Evolutionary conservation across 73 alveolate genomes (phyloP), one percentile per base, ranked within the genome.

Genomic region (Paramecium sexaurelia): DNA sequence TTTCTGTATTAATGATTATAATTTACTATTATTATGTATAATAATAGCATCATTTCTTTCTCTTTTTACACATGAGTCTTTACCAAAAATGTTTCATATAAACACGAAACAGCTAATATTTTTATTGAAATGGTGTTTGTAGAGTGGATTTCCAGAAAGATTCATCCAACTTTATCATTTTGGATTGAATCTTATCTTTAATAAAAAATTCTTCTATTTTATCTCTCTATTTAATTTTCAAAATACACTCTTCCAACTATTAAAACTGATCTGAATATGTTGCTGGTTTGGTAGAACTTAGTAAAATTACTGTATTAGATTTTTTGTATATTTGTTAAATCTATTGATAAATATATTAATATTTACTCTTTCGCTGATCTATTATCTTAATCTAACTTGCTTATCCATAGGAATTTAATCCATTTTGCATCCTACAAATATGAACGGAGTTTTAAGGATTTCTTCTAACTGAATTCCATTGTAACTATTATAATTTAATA

Each of bases 351-450:
- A 1, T 26, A 6, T 26, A 26, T 8, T 61, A 26, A 27, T 56
- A n/a, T 8, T 3, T 61, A 61, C 83, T 61, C 43, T 61, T 11
- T 61, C 83, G 2, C 20, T 26, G 11, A 61, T 32, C 43, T 61
- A 61, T 61, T 61, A 61, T 61, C 83, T 7, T 29, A 61, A 29
- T 29, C 43, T 29, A 29, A 29, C 83, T 11, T 61, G 33, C 7
- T 24, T 19, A 29, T 61, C 83, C 83, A 61, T 61, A 1, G 83
- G 83, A 29, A 61, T 61, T 20, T 29, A 61, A 32, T 61, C 83
- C 83, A 61, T 61, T 61, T 61, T 61, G n/a, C 83, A 61, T 1
- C 83, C 83, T 11, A 61, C 83, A 61, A 61, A 61, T 9, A 61
- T 29, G 9, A 61, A 61, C 9, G 83, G 83, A 5, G 11, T 61